Base-by-base conservation (phyloP, 768 basidiomycete genomes). In the Lentinula guzmanii region DNA sequence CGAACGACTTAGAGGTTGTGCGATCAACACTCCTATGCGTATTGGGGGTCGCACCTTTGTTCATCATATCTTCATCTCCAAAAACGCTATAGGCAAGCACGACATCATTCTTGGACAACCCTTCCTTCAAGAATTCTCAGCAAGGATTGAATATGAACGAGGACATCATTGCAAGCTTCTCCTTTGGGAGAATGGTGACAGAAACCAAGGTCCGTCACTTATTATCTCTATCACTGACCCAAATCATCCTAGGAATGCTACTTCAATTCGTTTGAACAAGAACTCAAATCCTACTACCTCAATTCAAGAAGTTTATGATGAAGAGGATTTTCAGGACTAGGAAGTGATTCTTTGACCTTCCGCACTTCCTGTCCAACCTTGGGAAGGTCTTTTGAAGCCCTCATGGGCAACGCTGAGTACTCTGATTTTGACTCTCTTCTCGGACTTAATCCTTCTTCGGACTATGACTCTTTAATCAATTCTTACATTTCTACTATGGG, bases 11-110 rank as follows among this genome's bases (percentile, higher is more conserved):
- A n/a, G n/a, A n/a, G n/a, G n/a, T n/a, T n/a, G n/a, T n/a, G n/a
- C n/a, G n/a, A n/a, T n/a, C n/a, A n/a, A n/a, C n/a, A n/a, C n/a
- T n/a, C n/a, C n/a, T 0, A 10, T 73, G 0, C 35, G 46, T 15
- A 45, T 73, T 7, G 67, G 65, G 0, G 65, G 66, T 0, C 60
- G 66, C 37, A 43, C 61, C 5, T 72, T 73, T 51, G 62, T 65
- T 18, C 72, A 71, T 31, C 71, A 73, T 39, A 66, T 71, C 28
- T 73, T 73, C 18, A 62, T 73, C 5, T 59, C 52, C 18, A 15
- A 45, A 0, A 42, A 61, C 4, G 60, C 64, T 0, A 48, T 62
- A 2, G 66, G 61, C 0, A 39, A 45, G 1, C 18, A 52, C 15
- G 69, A 70, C n/a, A 61, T 65, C 0, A 64, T 69, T 33, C 60